Evolutionary conservation across 2,329 filamentous ascomycete genomes (phyloP).

Genomic region (Trichoderma sp.): DNA sequence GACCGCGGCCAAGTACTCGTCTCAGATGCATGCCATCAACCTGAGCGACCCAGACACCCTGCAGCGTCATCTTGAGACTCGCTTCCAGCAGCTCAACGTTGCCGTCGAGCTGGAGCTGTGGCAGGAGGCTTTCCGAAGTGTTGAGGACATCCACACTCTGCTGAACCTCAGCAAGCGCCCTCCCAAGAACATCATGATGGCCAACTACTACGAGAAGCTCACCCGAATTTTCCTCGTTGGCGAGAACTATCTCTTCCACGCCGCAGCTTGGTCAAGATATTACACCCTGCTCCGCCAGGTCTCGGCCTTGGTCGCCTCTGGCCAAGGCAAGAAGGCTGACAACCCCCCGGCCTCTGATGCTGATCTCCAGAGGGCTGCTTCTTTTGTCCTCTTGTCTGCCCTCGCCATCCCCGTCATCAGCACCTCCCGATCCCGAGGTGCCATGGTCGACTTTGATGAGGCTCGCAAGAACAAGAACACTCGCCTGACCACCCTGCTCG

Average conservation of each 20-base stretch:
- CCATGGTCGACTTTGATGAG: slow-evolving; percentile 94
- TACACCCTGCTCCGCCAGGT: slow-evolving; percentile 95
- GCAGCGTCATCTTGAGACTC: slow-evolving; percentile 94
- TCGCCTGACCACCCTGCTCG: slow-evolving; percentile 89
- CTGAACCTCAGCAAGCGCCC: slow-evolving; percentile 97
- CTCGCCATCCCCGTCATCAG: slow-evolving; percentile 99
- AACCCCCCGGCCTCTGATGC: slow-evolving; percentile 86
- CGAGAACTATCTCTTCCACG: slow-evolving; percentile 99
- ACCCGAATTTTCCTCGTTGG: slow-evolving; percentile 98
- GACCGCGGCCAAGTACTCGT: slow-evolving; percentile 97
- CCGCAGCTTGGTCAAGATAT: slow-evolving; percentile 94
- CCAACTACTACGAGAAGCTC: slow-evolving; percentile 99
- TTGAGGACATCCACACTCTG: slow-evolving; percentile 97
- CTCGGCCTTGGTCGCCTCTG: slow-evolving; percentile 74
- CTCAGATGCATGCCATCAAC: slow-evolving; percentile 99
- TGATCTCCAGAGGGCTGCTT: slow-evolving; percentile 90
- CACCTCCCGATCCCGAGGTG: slow-evolving; percentile 91
- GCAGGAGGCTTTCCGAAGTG: slow-evolving; percentile 99
- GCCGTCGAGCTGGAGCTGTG: slow-evolving; percentile 96
- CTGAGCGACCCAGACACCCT: slow-evolving; percentile 95
- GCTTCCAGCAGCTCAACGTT: slow-evolving; percentile 97
- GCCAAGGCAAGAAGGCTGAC: slow-evolving; percentile 88
- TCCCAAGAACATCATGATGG: slow-evolving; percentile 99
- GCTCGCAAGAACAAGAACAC: slow-evolving; percentile 99
- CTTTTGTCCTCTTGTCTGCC: slow-evolving; percentile 90